These are phyloP conservation scores for Inga laurina DNA, from an alignment of 306 rosid genomes.

Conservation along the genomic window DNA sequence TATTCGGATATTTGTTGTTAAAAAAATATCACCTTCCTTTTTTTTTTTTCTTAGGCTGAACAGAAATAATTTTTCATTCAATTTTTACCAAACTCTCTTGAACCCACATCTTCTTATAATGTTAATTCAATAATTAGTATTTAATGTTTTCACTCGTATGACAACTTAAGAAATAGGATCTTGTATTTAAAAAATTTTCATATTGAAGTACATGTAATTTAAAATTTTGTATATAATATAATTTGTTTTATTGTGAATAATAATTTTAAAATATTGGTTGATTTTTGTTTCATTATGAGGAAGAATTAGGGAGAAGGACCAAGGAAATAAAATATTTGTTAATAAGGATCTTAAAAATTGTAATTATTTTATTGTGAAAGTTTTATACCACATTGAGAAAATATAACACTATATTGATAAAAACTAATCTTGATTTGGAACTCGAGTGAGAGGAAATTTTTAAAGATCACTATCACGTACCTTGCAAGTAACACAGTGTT, in stretches of 20 bases:
- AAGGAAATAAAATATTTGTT: no score
- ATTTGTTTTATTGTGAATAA: not conserved
- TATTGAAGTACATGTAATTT: not conserved
- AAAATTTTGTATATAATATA: not conserved
- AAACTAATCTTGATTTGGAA: no score
- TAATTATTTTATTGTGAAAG: no score
- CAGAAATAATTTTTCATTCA: not conserved
- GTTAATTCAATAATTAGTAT: not conserved
- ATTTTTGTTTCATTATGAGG: not conserved
- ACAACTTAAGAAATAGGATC: not conserved
- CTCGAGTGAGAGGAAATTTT: no score
- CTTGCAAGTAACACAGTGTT: no score
- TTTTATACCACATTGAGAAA: no score
- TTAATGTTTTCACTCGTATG: not conserved
- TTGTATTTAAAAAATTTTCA: not conserved
- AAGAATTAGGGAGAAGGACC: no score
- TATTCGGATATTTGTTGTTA: no score
- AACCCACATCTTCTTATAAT: not conserved
- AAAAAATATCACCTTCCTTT: not conserved
- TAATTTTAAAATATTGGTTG: not conserved
- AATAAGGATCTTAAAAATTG: no score
- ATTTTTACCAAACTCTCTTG: not conserved
- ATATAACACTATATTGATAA: no score
- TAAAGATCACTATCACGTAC: no score
- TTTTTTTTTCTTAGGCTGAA: not conserved